Conservation (phyloP, 2,329 filamentous ascomycete species). For the Epichloe festucae region DNA sequence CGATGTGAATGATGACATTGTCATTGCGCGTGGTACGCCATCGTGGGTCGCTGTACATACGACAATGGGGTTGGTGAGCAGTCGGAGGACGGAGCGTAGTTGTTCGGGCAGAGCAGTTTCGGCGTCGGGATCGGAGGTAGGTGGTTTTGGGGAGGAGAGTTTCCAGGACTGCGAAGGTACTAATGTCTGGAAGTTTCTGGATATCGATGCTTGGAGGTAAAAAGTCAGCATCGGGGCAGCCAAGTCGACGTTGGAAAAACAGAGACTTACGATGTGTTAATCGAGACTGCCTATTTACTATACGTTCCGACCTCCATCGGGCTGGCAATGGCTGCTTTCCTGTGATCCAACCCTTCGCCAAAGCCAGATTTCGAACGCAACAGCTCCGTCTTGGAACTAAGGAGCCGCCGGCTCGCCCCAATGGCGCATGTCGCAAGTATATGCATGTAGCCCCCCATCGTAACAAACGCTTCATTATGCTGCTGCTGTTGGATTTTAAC, state of each 20-base stretch:
- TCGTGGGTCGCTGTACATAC: conserved; percentile 35
- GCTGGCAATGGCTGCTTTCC: conserved; percentile 2
- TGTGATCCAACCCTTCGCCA: conserved; percentile 1
- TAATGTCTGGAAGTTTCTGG: conserved; percentile 7
- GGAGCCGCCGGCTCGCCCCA: conserved; percentile 1
- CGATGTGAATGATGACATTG: conserved; percentile 47
- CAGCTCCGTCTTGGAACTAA: background rate
- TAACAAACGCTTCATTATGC: conserved; percentile 7
- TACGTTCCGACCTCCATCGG: background rate
- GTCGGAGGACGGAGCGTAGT: conserved; percentile 39
- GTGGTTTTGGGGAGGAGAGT: conserved; percentile 16
- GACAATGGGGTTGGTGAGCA: conserved; percentile 41
- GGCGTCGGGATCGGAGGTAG: conserved; percentile 22
- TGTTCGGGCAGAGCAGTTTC: conserved; percentile 28
- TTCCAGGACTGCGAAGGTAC: conserved; percentile 15
- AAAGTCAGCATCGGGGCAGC: background rate
- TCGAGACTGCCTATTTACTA: background rate
- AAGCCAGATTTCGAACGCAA: background rate
- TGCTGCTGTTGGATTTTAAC: background rate
- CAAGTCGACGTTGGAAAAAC: background rate
- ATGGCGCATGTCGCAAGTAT: conserved; percentile 10
- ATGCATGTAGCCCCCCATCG: conserved; percentile 10
- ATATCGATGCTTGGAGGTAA: background rate
- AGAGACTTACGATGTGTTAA: background rate
- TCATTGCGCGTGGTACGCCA: conserved; percentile 34